phyloP scores from a whole-genome alignment of 2,329 filamentous ascomycete genomes.

The Thielaviopsis ethacetica region DNA sequence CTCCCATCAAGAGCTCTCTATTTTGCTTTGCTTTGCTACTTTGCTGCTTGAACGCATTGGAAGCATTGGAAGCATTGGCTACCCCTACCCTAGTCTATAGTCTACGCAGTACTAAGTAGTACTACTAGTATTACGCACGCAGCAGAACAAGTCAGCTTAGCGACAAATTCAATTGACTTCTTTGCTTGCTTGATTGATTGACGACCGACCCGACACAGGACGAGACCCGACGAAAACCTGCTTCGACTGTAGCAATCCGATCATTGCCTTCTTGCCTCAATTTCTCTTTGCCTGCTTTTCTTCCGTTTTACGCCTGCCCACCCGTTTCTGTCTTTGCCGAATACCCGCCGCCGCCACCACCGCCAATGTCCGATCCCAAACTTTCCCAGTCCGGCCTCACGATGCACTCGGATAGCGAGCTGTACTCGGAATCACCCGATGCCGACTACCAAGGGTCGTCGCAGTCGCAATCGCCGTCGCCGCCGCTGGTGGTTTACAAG shows the following conservation, averaged over 20 bases:
- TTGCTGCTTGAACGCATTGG: too few relatives aligned
- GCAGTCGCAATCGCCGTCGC: conserved; percentile 31
- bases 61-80: too few relatives aligned
- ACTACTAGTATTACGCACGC: too few relatives aligned
- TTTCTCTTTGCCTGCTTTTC: neutral
- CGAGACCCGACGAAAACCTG: neutral
- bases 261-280: too few relatives aligned
- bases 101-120: too few relatives aligned
- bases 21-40: too few relatives aligned
- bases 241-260: too few relatives aligned
- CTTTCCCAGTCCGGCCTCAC: conserved; percentile 59
- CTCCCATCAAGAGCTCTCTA: too few relatives aligned
- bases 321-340: neutral
- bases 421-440: conserved; percentile 54
- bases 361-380: conserved; percentile 9
- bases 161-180: neutral
- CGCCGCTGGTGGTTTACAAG: conserved; percentile 66
- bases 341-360: neutral
- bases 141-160: neutral
- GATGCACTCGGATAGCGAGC: conserved; percentile 69
- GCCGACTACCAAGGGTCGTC: conserved; percentile 45
- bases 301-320: neutral
- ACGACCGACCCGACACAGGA: neutral
- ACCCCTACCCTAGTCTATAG: too few relatives aligned
- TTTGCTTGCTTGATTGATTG: too few relatives aligned